phyloP scores from a whole-genome alignment of 805 yeast species.

The Zygosaccharomyces siamensis region DNA sequence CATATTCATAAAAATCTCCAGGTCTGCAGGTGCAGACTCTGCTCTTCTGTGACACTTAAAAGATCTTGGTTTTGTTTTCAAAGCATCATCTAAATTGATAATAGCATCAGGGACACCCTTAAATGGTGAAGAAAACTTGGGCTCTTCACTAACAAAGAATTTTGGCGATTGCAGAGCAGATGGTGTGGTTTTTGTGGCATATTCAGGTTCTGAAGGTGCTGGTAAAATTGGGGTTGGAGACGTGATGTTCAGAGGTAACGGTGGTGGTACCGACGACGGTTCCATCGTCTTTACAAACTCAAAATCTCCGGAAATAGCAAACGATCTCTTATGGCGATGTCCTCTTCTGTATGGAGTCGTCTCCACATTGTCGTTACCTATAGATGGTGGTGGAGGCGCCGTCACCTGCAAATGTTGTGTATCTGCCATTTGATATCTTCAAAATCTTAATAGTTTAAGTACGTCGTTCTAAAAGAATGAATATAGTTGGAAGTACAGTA shows the following conservation, averaged over 20 bases:
- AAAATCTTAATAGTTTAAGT: no score
- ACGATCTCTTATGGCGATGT: slow-evolving; percentile 80
- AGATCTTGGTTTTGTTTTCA: slow-evolving; percentile 36
- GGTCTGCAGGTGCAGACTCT: slow-evolving; percentile 53
- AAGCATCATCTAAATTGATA: slow-evolving; percentile 53
- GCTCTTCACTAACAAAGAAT: slow-evolving; percentile 33
- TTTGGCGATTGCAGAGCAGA: slow-evolving; percentile 16
- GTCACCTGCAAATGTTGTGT: slow-evolving; percentile 19
- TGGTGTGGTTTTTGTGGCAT: neutral
- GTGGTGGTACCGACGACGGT: slow-evolving; percentile 18
- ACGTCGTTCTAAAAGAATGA: slow-evolving; percentile 10
- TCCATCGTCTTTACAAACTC: slow-evolving; percentile 40
- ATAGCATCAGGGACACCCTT: slow-evolving; percentile 48
- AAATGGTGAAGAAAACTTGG: slow-evolving; percentile 28
- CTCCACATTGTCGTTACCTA: slow-evolving; percentile 7
- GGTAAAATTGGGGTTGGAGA: slow-evolving; percentile 15
- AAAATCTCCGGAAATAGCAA: slow-evolving; percentile 85
- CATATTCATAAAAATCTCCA: slow-evolving; percentile 27
- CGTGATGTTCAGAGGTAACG: slow-evolving; percentile 14
- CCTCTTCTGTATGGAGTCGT: slow-evolving; percentile 41
- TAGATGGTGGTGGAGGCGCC: neutral
- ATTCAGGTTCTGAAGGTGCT: neutral
- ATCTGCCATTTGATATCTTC: slow-evolving; percentile 12
- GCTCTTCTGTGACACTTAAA: slow-evolving; percentile 44
- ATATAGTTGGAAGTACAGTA: slow-evolving; percentile 11